These are phyloP conservation scores for Gracilaria caudata DNA, from an alignment of 23 red algal species.

Conservation along the genomic window DNA sequence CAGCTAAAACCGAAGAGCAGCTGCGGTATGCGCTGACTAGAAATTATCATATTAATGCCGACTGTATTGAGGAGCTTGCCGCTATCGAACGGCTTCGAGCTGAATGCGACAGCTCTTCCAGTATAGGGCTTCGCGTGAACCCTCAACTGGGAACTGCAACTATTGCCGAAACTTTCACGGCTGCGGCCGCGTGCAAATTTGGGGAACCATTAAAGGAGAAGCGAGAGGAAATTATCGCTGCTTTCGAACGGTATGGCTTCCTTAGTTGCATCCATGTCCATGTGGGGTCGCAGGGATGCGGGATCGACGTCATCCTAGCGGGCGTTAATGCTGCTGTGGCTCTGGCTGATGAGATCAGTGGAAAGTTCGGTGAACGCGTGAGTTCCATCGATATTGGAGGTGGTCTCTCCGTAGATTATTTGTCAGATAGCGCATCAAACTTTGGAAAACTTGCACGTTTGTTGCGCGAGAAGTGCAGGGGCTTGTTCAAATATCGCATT, in stretches of 20 bases:
- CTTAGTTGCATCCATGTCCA: conserved; percentile 74
- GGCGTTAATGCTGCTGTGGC: conserved; percentile 43
- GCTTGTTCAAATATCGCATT: conserved; percentile 54
- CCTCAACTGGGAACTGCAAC: conserved; percentile 73
- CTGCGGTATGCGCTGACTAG: conserved; percentile 39
- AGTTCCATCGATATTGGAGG: conserved; percentile 77
- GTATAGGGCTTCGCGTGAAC: conserved; percentile 74
- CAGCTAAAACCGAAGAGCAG: conserved; percentile 72
- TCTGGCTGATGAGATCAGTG: conserved; percentile 60
- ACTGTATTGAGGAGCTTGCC: conserved; percentile 65
- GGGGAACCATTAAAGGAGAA: conserved; percentile 67
- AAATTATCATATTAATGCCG: conserved; percentile 68
- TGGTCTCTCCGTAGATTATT: conserved; percentile 81
- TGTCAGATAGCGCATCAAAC: conserved; percentile 28
- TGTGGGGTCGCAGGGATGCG: conserved; percentile 80
- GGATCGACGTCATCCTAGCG: conserved; percentile 31
- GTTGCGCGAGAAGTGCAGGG: conserved; percentile 25
- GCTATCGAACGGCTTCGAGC: conserved; percentile 34
- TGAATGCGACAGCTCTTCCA: conserved; percentile 12
- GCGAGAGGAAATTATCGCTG: conserved; percentile 48
- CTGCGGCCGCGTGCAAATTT: conserved; percentile 72
- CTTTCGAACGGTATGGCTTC: conserved; percentile 40
- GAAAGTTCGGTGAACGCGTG: conserved; percentile 8
- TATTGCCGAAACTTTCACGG: conserved; percentile 76
- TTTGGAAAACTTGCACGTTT: conserved; percentile 45